Conservation (phyloP, 176 grass and related monocot genomes). For the Typha latifolia region DNA sequence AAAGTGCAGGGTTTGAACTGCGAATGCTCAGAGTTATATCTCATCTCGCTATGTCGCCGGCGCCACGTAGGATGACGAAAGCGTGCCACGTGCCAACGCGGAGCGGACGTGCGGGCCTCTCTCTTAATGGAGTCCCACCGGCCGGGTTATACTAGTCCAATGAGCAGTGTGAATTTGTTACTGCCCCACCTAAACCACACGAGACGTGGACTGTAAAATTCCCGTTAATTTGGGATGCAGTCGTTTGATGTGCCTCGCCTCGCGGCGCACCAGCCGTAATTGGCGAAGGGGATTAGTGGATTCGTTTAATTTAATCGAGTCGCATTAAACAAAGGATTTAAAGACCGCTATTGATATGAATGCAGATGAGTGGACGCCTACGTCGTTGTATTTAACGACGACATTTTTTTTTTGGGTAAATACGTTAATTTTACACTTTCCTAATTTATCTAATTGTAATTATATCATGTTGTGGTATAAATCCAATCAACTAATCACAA, state of each 20-base stretch:
- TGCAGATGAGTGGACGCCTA: background rate
- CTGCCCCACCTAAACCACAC: background rate
- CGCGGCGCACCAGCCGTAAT: background rate
- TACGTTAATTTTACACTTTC: background rate
- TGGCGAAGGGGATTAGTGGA: background rate
- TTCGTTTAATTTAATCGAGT: background rate
- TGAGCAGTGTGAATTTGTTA: background rate
- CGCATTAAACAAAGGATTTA: background rate
- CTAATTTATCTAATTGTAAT: background rate
- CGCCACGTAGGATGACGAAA: conserved; percentile 12
- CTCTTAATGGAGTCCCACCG: background rate
- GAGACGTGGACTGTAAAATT: background rate
- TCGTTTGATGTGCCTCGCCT: background rate
- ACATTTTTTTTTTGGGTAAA: too few relatives aligned
- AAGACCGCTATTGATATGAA: too few relatives aligned
- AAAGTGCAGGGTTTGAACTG: too few relatives aligned
- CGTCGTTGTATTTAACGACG: background rate
- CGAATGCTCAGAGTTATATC: background rate
- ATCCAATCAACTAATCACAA: background rate
- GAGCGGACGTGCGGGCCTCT: conserved; percentile 6
- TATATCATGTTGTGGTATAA: too few relatives aligned
- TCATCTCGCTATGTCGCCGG: background rate
- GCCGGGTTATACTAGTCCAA: background rate
- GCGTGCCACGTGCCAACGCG: conserved; percentile 10
- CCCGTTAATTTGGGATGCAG: background rate